phyloP scores from a whole-genome alignment of 192 early-diverging fungal genomes.

The Kickxella alabastrina region DNA sequence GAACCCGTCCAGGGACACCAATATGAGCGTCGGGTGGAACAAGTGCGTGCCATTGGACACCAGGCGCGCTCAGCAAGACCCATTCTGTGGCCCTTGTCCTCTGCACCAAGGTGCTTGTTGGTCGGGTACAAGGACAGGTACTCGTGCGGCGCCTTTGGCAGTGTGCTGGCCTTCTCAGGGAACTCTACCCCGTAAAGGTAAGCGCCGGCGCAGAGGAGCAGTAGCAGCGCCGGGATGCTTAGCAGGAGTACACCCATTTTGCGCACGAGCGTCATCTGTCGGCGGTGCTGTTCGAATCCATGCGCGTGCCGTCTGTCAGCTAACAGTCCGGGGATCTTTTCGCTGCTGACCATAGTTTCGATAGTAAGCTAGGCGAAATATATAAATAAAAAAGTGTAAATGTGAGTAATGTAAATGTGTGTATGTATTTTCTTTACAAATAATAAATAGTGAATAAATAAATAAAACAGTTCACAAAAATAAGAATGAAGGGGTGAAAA shows the following conservation, averaged over 20 bases:
- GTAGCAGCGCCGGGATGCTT: constrained; percentile 13
- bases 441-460: no score
- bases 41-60: constrained; percentile 62
- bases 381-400: neutral
- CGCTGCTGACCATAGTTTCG: neutral
- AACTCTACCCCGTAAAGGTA: constrained; percentile 21
- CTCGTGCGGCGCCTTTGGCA: constrained; percentile 7
- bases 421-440: no score
- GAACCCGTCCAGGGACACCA: constrained; percentile 88
- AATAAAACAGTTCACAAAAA: no score
- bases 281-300: constrained; percentile 2
- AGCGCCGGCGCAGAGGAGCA: constrained; percentile 14
- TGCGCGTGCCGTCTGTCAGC: neutral
- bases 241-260: constrained; percentile 19
- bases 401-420: neutral
- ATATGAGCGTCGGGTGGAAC: constrained; percentile 66
- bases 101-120: constrained; percentile 10
- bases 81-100: neutral
- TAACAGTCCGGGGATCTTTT: constrained; percentile 3
- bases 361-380: neutral
- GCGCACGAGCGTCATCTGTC: constrained; percentile 11
- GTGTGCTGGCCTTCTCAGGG: constrained; percentile 1
- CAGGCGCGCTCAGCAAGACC: constrained; percentile 3
- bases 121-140: constrained; percentile 21
- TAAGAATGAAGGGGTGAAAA: no score